Base-by-base conservation (phyloP, 768 basidiomycete species). In the Termitomyces eurrhizus region DNA sequence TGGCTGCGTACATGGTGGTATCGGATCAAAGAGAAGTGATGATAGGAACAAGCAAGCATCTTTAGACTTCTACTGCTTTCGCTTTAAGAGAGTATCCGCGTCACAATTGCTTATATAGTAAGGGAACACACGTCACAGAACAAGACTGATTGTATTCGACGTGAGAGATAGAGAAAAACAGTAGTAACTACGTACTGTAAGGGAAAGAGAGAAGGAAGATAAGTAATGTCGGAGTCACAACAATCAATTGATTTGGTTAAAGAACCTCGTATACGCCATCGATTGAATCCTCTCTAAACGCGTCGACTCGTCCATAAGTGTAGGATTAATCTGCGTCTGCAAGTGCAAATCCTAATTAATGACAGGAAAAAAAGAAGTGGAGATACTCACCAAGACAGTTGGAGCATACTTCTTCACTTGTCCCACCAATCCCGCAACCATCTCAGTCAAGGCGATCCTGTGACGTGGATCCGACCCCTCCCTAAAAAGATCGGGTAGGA, bases 381-480 rank as follows among this genome's bases (percentile, higher is more conserved):
- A 52, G 44, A 61, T 21, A 79, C 86, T 58, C 63, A 90, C 91
- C 72, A 91, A 68, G 14, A 80, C 78, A 4, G 83, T 71, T 11
- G 89, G 88, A 58, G 79, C 81, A 53, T 82, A 75, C 60, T 80
- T 82, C 68, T 89, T 87, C 39, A 88, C 78, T 42, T 82, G 75
- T 21, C 73, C 72, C 44, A 89, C 79, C 60, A 93, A 68, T n/a
- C 80, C 78, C 3, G 82, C 76, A 51, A 86, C 81, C 88, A 93
- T 93, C 66, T 86, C 85, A 32, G 87, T 81, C 50, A 90, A 67
- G 5, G 90, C 90, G 11, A 87, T 87, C 57, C 75, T 81, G 71
- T 91, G 89, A 56, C 87, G 78, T n/a, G 79, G 72, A 64, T 92
- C 85, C 44, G 74, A 72, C 29, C 77, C 75, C 54, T 88, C 78